Conservation (phyloP, 768 basidiomycete species). For the Leccinum longicurvipes region DNA sequence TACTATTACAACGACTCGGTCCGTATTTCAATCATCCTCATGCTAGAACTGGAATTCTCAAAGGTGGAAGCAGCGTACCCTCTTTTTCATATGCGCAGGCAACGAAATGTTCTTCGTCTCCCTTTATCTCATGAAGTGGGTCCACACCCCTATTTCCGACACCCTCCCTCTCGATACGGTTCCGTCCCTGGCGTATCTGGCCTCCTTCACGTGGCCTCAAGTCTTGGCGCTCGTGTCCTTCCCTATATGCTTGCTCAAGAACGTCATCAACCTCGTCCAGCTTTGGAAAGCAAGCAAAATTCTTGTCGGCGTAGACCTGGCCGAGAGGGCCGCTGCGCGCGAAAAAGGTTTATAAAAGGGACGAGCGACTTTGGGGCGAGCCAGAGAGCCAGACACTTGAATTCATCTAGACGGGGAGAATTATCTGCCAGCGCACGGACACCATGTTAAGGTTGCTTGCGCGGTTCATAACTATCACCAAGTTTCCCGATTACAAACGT, state of each 20-base stretch:
- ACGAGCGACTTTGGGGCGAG: neutral
- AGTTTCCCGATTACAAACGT: constrained; percentile 1
- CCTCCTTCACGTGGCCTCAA: constrained; percentile 70
- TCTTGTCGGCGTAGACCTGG: constrained; percentile 88
- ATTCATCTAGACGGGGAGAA: constrained; percentile 11
- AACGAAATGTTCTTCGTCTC: constrained; percentile 97
- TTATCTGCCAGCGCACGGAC: constrained; percentile 7
- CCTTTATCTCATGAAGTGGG: constrained; percentile 91
- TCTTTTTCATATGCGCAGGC: constrained; percentile 90
- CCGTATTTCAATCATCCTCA: constrained; percentile 32
- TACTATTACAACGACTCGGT: constrained; percentile 93
- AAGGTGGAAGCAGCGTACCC: constrained; percentile 52
- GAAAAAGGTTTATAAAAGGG: constrained; percentile 25
- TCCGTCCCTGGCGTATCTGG: constrained; percentile 18
- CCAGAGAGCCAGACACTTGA: neutral
- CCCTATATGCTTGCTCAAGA: constrained; percentile 77
- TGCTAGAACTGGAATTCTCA: neutral
- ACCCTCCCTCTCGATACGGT: constrained; percentile 13
- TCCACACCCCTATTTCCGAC: constrained; percentile 58
- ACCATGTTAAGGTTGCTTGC: constrained; percentile 6
- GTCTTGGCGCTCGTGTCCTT: constrained; percentile 58
- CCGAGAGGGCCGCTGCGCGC: constrained; percentile 71
- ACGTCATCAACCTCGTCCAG: constrained; percentile 92
- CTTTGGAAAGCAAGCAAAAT: constrained; percentile 98
- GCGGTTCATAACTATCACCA: constrained; percentile 14